Evolutionary conservation across 306 rosid species (phyloP), one percentile per base, ranked within the genome.

Genomic region (Castanospermum australe): DNA sequence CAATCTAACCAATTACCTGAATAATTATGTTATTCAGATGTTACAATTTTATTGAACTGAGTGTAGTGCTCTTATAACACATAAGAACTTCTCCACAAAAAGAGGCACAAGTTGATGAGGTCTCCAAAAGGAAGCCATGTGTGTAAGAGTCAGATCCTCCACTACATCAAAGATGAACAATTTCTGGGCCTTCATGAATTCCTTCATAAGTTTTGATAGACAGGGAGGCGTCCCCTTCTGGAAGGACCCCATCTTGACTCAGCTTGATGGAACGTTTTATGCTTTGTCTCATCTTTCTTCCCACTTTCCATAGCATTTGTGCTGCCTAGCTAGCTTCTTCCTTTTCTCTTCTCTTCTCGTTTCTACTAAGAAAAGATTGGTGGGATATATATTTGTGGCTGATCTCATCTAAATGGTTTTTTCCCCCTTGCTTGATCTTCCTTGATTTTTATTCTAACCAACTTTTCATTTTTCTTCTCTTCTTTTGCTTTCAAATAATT

Each of bases 231-330:
- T 5, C 59, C 18, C 24, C 17, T 36, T 61, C 18, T 10, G 12
- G 22, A 79, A 75, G 86, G 89, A 63, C 51, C 83, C 79, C 83
- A 75, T 55, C 21, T 71, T 64, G 50, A 74, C 71, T 79, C 84
- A 66, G 69, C 55, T 73, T 83, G 73, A 81, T 75, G 71, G 81
- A 71, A 73, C 84, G 22, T 35, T 55, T 67, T 47, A 70, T 78
- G 76, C 66, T 76, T 50, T 20, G 47, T 56, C 73, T 73, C 60
- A 15, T 63, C 24, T 71, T 68, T 59, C 77, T 70, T 59, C 32
- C 30, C 25, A 3, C 17, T 70, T 69, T 60, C 60, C 20, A 9
- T 0, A 0, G 0, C 24, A 17, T 17, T 2, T 73, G 56, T 56
- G 41, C 42, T 38, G 3, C 63, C 51, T 55, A 6, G 10, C 24